Conservation (phyloP, 805 yeast species). For the Saccharomycopsis sp. region DNA sequence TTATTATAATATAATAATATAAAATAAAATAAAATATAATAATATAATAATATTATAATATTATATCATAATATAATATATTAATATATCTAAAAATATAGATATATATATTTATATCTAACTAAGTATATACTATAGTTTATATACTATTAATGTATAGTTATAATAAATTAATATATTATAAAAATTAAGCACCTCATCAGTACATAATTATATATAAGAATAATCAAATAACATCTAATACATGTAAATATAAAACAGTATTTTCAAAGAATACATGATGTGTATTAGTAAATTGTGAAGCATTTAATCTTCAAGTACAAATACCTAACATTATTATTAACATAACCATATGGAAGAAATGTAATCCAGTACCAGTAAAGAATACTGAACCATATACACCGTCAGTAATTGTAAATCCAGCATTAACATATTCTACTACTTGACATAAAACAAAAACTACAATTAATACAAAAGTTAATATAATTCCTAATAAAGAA, state of each 20-base stretch:
- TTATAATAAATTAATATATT: too few relatives aligned
- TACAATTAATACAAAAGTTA: slow-evolving; percentile 21
- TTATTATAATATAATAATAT: too few relatives aligned
- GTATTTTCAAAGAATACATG: slow-evolving; percentile 22
- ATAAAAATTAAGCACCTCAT: slow-evolving; percentile 23
- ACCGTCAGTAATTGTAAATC: slow-evolving; percentile 22
- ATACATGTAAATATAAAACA: slow-evolving; percentile 21
- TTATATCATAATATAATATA: too few relatives aligned
- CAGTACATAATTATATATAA: slow-evolving; percentile 22
- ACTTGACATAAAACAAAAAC: slow-evolving; percentile 22
- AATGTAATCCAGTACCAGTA: slow-evolving; percentile 22
- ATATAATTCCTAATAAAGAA: slow-evolving; percentile 19
- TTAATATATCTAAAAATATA: too few relatives aligned
- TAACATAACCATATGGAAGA: slow-evolving; percentile 21
- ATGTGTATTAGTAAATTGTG: slow-evolving; percentile 21
- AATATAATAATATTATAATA: too few relatives aligned
- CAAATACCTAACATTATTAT: slow-evolving; percentile 19
- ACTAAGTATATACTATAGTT: too few relatives aligned
- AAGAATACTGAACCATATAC: slow-evolving; percentile 22
- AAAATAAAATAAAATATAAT: too few relatives aligned
- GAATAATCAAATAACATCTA: slow-evolving; percentile 24
- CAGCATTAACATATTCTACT: slow-evolving; percentile 21
- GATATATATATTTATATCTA: too few relatives aligned
- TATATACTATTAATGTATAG: too few relatives aligned
- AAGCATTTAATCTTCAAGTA: slow-evolving; percentile 19